Evolutionary conservation across 345 rosid species (phyloP).

Genomic region (Moricandia moricandioides): DNA sequence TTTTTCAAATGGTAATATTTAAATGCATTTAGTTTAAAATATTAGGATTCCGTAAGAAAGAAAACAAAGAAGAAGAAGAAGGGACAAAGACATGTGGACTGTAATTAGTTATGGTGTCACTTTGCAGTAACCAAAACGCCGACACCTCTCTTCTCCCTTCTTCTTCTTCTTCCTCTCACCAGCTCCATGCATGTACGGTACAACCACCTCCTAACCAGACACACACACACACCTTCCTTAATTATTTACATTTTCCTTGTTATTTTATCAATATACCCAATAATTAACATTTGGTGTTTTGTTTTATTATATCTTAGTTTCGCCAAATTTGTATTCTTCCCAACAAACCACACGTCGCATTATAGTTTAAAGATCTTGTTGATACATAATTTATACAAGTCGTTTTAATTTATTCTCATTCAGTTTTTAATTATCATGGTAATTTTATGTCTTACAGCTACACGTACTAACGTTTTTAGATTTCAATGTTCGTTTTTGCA

Average conservation of each 20-base stretch:
- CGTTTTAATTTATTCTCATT: background rate
- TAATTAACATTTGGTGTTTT: background rate
- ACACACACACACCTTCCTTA: background rate
- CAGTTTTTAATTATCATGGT: background rate
- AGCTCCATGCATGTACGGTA: constrained; percentile 39
- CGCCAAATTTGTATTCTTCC: constrained; percentile 13
- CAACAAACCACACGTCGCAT: constrained; percentile 13
- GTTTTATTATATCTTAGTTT: background rate
- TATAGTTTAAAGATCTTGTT: background rate
- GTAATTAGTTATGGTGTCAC: constrained; percentile 75
- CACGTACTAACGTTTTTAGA: background rate
- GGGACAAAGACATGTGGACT: constrained; percentile 76
- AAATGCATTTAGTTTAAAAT: constrained; percentile 9
- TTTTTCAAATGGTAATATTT: background rate
- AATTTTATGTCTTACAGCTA: background rate
- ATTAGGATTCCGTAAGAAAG: background rate
- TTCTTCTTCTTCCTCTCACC: constrained; percentile 37
- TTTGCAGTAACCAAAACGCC: constrained; percentile 35
- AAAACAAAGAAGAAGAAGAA: constrained; percentile 29
- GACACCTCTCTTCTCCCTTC: constrained; percentile 21
- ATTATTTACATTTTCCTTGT: background rate
- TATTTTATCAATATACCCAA: background rate
- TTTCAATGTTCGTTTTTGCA: background rate
- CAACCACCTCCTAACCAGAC: constrained; percentile 33
- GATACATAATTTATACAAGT: background rate